Base-by-base conservation (phyloP, 192 early-diverging fungal genomes). In the Coemansia sp. region DNA sequence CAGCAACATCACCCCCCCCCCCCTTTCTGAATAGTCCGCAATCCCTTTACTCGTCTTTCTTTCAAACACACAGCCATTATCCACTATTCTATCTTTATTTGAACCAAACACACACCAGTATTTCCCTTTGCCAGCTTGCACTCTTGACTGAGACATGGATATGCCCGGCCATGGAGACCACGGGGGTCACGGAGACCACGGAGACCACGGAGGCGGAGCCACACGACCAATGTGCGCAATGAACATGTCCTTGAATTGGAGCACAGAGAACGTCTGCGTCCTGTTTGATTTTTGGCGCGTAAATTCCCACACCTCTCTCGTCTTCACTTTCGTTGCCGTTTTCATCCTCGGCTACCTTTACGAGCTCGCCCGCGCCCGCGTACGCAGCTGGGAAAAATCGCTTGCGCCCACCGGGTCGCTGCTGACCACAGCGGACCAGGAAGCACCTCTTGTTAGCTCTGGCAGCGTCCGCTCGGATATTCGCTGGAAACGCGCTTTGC, bases 191-290 rank as follows among this genome's bases (percentile, higher is more conserved):
- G 78, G 64, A 18, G 64, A 46, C 25, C 41, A 50, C 41, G 66
- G 53, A 11, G 30, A 5, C 30, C 30, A 32, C 15, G 64, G 56
- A 15, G 65, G 51, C 26, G 46, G 50, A n/a, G n/a, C n/a, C 20
- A 49, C 61, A 20, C 59, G 34, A 14, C 66, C 62, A 34, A 78
- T 78, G 78, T 81, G 80, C 14, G 70, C 66, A 29, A 81, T 81
- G 80, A 80, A 81, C 58, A 90, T 90, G 88, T 50, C 85, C 1
- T 82, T 90, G 55, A 90, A 87, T 60, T 90, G 86, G 86, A 67
- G 78, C 47, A 83, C 80, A 3, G 71, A 86, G 50, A 83, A 88
- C 63, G 80, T 85, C 3, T 90, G 88, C 35, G 77, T 90, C n/a
- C 64, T 90, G 15, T 88, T 88, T 58, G 73, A 80, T 55, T 87